Conservation (phyloP, 495 filamentous ascomycete genomes). For the Xylaria venustula region DNA sequence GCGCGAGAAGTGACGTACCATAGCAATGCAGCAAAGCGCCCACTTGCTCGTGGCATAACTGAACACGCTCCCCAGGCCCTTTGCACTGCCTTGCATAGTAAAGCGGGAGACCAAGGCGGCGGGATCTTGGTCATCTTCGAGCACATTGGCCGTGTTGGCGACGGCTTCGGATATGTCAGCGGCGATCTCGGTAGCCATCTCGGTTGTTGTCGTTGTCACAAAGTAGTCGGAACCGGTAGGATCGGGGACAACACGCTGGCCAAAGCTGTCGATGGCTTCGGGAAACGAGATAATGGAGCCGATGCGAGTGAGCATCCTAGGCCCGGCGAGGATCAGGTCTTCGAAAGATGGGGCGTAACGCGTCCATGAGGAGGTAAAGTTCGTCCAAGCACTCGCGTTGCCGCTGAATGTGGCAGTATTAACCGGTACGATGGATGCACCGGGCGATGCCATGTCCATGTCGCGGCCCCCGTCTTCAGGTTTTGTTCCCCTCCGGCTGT, state of each 20-base stretch:
- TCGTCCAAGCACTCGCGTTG: conserved; percentile 45
- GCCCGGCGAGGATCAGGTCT: conserved; percentile 60
- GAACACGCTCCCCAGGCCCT: conserved; percentile 79
- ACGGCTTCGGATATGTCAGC: conserved; percentile 35
- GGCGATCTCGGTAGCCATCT: conserved; percentile 39
- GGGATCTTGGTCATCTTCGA: conserved; percentile 34
- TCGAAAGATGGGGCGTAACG: conserved; percentile 46
- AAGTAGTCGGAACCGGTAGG: conserved; percentile 46
- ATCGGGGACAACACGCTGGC: conserved; percentile 61
- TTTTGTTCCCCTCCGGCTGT: too few relatives aligned
- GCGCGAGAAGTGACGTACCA: conserved; percentile 32
- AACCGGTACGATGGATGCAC: conserved; percentile 22
- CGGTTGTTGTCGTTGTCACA: conserved; percentile 30
- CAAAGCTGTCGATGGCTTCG: conserved; percentile 62
- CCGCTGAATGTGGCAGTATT: conserved; percentile 12
- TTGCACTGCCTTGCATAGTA: conserved; percentile 49
- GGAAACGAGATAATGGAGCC: conserved; percentile 59
- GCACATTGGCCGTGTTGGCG: conserved; percentile 24
- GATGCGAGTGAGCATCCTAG: conserved; percentile 62
- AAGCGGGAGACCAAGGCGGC: conserved; percentile 43
- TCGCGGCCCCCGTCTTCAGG: too few relatives aligned
- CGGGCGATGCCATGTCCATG: conserved; percentile 27
- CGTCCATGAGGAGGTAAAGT: conserved; percentile 44
- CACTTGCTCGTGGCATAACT: conserved; percentile 90
- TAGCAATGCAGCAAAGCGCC: conserved; percentile 82